Base-by-base conservation (phyloP, 768 basidiomycete species). In the Hygrophoropsis aurantiaca region DNA sequence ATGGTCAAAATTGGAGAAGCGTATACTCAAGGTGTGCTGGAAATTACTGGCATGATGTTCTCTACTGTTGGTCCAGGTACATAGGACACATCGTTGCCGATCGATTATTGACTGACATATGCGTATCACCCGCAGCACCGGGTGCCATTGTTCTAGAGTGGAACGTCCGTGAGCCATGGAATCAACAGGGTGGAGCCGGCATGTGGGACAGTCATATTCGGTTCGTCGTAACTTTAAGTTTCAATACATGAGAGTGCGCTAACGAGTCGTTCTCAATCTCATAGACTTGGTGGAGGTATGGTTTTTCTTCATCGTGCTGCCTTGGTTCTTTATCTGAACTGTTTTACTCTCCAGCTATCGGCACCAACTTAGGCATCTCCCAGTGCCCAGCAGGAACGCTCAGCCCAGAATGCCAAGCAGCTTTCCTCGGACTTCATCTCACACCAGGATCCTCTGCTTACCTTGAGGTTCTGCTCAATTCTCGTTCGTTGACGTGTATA, bases 81-180 rank as follows among this genome's bases (percentile, higher is more conserved):
- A 24, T 35, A 23, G 21, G 6, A 18, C 26, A 30, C 79, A 79
- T 19, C 72, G 75, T 24, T 58, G 43, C 18, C 18, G 24, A 34
- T 34, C 11, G n/a, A n/a, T 34, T 34, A n/a, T n/a, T n/a, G n/a
- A n/a, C n/a, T n/a, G n/a, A n/a, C n/a, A n/a, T n/a, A n/a, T n/a
- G n/a, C n/a, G n/a, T n/a, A n/a, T n/a, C 43, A 50, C 40, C 18
- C 41, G 53, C 21, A 40, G 66, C 71, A 18, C 54, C 70, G 5
- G 85, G 85, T 23, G 85, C 85, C 0, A 82, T 87, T 54, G 72
- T 85, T 2, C 70, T 86, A 1, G 80, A 86, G 58, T 71, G 70
- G 69, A 72, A 73, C 55, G 74, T 82, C 20, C 74, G 71, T 53
- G 70, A 80, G 39, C 72, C 74, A 2, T 60, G 65, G 18, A 73